Evolutionary conservation across 495 filamentous ascomycete genomes (phyloP).

Genomic region (Neurospora intermedia): DNA sequence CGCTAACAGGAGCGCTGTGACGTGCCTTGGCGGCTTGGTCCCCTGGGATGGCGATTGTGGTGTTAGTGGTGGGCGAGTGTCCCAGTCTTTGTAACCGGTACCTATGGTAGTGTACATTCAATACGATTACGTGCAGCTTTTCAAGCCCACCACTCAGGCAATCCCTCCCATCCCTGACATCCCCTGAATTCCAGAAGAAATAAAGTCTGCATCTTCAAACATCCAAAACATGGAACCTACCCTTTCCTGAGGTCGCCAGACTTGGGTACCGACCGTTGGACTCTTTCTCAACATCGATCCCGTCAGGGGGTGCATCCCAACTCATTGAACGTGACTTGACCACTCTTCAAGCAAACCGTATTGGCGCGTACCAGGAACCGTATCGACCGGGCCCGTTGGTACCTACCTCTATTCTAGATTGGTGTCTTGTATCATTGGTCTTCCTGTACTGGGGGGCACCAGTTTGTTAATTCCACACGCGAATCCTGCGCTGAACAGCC

Average conservation of each 20-base stretch:
- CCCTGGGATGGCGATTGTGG: constrained; percentile 2
- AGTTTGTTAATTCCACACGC: not conserved
- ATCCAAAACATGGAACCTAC: no score
- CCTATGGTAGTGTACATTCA: not conserved
- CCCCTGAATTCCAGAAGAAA: not conserved
- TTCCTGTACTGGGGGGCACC: not conserved
- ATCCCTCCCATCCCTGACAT: not conserved
- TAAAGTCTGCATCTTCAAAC: no score
- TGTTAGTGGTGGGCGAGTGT: not conserved
- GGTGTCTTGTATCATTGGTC: not conserved
- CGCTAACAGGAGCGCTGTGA: constrained; percentile 7
- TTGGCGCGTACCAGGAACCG: not conserved
- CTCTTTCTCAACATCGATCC: not conserved
- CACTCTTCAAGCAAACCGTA: not conserved
- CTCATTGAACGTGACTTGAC: not conserved
- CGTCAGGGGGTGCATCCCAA: not conserved
- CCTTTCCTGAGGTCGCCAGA: no score
- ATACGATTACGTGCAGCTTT: not conserved
- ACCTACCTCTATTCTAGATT: no score
- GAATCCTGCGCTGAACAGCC: constrained; percentile 3
- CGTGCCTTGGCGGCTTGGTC: constrained; percentile 6
- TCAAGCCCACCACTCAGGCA: not conserved
- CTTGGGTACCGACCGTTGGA: not conserved
- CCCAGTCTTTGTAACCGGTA: not conserved
- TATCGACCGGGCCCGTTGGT: not conserved